Evolutionary conservation across 495 filamentous ascomycete genomes (phyloP), one percentile per base, ranked within the genome.

Genomic region (Xylaria curta): DNA sequence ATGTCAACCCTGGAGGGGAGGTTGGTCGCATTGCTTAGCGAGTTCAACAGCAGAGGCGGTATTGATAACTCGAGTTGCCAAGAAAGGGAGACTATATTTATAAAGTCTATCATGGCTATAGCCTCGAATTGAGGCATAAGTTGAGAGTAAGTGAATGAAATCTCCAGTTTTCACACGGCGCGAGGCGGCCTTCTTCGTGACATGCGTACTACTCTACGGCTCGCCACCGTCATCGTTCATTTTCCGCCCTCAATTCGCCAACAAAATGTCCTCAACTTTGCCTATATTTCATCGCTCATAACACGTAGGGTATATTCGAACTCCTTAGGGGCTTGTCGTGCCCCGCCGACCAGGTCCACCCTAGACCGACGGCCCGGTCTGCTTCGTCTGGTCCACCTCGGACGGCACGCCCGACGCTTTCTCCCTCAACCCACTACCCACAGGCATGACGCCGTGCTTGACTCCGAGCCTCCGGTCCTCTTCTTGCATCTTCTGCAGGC

Each of bases 371-470:
- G 53, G 53, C 9, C 26, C 24, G 26, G 53, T 31, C 53, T 24
- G 53, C 24, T 56, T 2, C 10, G 53, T 56, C 53, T 56, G 53
- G 24, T 56, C 53, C 1, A 56, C 53, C 24, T 26, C 10, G 9
- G 53, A 26, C 26, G 53, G 53, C 24, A 56, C 53, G 24, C 53
- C 53, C 53, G 53, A 56, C 53, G 53, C 53, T 24, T 56, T 56
- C 53, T 56, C 53, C 13, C 53, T 56, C 53, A 56, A 56, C 3
- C 53, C 53, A 4, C 53, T 56, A 1, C 75, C 75, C 1, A 77
- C 71, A n/a, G 75, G 75, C 75, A 77, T 75, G 5, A 71, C 44
- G 6, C 75, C 75, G 21, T 73, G 65, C 69, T 77, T 75, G 36
- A 69, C 75, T 13, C 68, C 75, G 17, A 77, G 51, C 8, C 75